Evolutionary conservation across 2,329 filamentous ascomycete species (phyloP), one percentile per base, ranked within the genome.

Genomic region (Diaporthe sp.): DNA sequence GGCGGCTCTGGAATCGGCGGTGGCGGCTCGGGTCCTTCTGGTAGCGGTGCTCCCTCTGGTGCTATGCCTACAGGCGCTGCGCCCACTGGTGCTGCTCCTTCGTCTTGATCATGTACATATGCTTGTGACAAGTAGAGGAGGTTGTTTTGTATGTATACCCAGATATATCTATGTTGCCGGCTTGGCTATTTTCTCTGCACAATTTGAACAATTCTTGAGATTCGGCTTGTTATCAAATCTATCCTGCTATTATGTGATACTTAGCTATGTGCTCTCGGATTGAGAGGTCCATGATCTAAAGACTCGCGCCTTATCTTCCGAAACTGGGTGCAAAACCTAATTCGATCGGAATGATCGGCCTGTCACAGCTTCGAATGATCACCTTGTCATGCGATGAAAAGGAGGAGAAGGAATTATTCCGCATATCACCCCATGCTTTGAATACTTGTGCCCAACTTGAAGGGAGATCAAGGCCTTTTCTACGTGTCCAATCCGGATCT

Each of bases 11-110:
- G 71, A 19, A 28, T 34, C 2, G 62, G 53, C 10, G 68, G 44
- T 49, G 68, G 73, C 22, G 72, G 62, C 13, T 46, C 34, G 4
- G 57, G 31, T n/a, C 51, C 53, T 65, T 75, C 55, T 42, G 75
- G 75, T 10, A 51, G 68, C 42, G 51, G 49, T 19, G n/a, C 10
- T 9, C 71, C 71, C 19, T 37, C 55, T 34, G 75, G 75, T 39
- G 62, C 62, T 25, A n/a, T 31, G 25, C 71, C 71, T 42, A 57
- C 71, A 25, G 51, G 53, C 8, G 70, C 71, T 55, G 51, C 60
- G 17, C 53, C 74, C 46, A 51, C 74, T 9, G 72, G 71, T 13
- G 62, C 44, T 67, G 44, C 44, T 19, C 22, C 46, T 25, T 51
- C 62, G n/a, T 68, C 62, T 68, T 68, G 62, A 68, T 51, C 31